A percentile compares a stretch with the other conserved stretches of the same genome.
Conservation (phyloP, 371 early-diverging fungal species). For the Mortierella sp. region DNA sequence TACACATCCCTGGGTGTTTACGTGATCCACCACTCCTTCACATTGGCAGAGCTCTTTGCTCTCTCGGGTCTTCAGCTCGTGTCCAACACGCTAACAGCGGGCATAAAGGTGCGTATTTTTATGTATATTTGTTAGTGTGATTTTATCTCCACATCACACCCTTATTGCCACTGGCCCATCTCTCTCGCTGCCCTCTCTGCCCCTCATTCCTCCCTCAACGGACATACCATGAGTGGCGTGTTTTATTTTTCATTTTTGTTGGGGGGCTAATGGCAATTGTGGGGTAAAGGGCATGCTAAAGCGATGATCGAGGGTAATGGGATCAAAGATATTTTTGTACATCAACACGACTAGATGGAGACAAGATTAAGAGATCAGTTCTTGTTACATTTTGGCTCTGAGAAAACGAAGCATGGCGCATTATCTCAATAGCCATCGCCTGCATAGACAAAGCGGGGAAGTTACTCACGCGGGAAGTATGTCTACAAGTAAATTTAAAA, state of each 20-base stretch:
- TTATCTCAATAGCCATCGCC: too few relatives aligned
- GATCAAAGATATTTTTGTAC: background rate
- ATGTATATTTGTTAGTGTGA: background rate
- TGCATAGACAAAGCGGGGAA: too few relatives aligned
- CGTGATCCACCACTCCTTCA: slow-evolving; percentile 77
- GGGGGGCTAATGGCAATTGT: background rate
- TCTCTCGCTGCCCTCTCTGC: background rate
- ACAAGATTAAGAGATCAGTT: too few relatives aligned
- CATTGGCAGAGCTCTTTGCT: slow-evolving; percentile 83
- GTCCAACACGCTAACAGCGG: slow-evolving; percentile 74
- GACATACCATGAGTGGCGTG: too few relatives aligned
- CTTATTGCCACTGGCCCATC: background rate
- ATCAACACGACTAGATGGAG: background rate
- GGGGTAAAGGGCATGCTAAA: background rate
- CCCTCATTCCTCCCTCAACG: too few relatives aligned
- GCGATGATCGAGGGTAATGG: background rate
- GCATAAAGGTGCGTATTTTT: slow-evolving; percentile 69
- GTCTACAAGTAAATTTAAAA: too few relatives aligned
- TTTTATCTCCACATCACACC: slow-evolving; percentile 1
- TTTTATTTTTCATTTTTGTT: background rate
- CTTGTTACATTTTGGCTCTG: too few relatives aligned
- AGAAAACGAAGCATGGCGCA: too few relatives aligned
- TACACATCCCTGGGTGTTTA: slow-evolving; percentile 79
- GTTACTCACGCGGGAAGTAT: too few relatives aligned
- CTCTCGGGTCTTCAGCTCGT: slow-evolving; percentile 83